These are phyloP conservation scores for Cenococcum geophilum DNA, from an alignment of 495 filamentous ascomycete species.

Conservation along the genomic window DNA sequence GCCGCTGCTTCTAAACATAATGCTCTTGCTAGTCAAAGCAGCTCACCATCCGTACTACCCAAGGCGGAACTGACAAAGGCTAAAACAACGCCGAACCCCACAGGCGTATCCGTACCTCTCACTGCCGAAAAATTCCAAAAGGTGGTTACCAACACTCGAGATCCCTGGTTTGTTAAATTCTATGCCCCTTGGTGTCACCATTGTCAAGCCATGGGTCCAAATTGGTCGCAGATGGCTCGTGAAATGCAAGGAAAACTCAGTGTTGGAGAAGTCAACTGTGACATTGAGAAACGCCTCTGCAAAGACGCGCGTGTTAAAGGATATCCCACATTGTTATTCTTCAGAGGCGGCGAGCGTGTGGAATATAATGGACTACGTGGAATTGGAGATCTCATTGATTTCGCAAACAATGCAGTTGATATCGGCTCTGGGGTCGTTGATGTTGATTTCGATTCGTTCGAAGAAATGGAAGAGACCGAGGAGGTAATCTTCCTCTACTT, in stretches of 20 bases:
- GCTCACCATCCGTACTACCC: slow-evolving; percentile 31
- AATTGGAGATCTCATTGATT: slow-evolving; percentile 80
- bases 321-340: slow-evolving; percentile 89
- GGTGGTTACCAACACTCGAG: slow-evolving; percentile 75
- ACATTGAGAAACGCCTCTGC: slow-evolving; percentile 73
- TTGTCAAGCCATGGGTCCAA: slow-evolving; percentile 85
- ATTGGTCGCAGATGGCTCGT: slow-evolving; percentile 82
- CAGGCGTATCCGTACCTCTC: slow-evolving; percentile 67
- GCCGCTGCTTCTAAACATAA: slow-evolving; percentile 45
- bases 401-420: slow-evolving; percentile 78
- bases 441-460: slow-evolving; percentile 67
- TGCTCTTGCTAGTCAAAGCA: slow-evolving; percentile 11
- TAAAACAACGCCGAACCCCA: slow-evolving; percentile 45
- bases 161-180: slow-evolving; percentile 98
- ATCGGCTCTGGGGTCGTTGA: slow-evolving; percentile 70
- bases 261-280: slow-evolving; percentile 95
- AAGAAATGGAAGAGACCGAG: slow-evolving; percentile 82
- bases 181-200: slow-evolving; percentile 97
- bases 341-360: slow-evolving; percentile 82
- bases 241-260: slow-evolving; percentile 84
- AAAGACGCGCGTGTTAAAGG: slow-evolving; percentile 73
- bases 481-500: slow-evolving; percentile 97
- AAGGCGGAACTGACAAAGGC: slow-evolving; percentile 34
- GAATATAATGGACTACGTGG: slow-evolving; percentile 93
- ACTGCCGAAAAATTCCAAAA: slow-evolving; percentile 82